Conservation (phyloP, 345 rosid genomes). For the Moricandia moricandioides region DNA sequence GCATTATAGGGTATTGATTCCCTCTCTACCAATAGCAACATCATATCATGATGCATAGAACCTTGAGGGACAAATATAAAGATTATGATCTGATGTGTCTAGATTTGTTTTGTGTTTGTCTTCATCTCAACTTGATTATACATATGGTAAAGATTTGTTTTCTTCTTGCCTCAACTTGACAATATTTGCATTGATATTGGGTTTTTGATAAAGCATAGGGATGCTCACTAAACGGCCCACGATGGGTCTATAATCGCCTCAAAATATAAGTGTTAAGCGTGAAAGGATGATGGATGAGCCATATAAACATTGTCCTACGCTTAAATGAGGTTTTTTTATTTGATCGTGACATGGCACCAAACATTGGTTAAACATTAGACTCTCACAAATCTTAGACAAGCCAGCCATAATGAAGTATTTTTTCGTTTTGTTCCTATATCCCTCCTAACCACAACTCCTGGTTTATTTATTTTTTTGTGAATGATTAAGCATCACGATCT, state of each 20-base stretch:
- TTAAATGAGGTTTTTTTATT: neutral
- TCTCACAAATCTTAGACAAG: neutral
- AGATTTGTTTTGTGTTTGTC: slow-evolving; percentile 28
- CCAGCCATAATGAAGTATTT: neutral
- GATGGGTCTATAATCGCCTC: slow-evolving; percentile 1
- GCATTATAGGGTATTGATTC: slow-evolving; percentile 26
- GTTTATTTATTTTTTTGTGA: neutral
- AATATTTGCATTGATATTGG: neutral
- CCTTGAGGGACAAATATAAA: slow-evolving; percentile 32
- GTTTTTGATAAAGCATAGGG: neutral
- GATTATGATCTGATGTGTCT: slow-evolving; percentile 30
- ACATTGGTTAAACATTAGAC: neutral
- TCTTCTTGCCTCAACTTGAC: neutral
- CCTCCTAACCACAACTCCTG: slow-evolving; percentile 1
- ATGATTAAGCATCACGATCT: neutral
- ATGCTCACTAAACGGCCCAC: neutral
- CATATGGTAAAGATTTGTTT: neutral
- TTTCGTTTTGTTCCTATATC: neutral
- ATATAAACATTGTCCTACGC: neutral
- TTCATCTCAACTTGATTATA: slow-evolving; percentile 15
- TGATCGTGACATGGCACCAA: slow-evolving; percentile 9
- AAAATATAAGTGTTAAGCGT: neutral
- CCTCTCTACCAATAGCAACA: slow-evolving; percentile 23
- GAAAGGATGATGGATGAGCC: neutral
- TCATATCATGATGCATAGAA: slow-evolving; percentile 30